A percentile compares a stretch with the other conserved stretches of the same genome.
These are phyloP conservation scores for Ascochyta koolunga DNA, from an alignment of 2,329 filamentous ascomycete genomes.

Conservation along the genomic window DNA sequence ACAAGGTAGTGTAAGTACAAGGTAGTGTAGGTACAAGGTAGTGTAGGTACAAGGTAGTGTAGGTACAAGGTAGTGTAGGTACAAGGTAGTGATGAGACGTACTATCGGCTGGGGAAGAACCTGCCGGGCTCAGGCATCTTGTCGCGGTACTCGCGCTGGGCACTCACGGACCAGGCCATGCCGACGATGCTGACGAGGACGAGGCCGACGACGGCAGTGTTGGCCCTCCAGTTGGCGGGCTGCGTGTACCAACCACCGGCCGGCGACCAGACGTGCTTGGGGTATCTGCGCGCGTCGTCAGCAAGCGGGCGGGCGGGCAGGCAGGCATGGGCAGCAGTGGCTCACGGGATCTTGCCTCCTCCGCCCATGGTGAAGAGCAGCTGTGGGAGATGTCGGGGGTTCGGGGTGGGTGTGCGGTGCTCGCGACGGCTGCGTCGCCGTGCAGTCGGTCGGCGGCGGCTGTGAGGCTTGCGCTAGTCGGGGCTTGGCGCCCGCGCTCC, in stretches of 20 bases:
- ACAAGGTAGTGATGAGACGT: constrained; percentile 49
- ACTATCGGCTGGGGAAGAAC: constrained; percentile 88
- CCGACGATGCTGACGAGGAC: constrained; percentile 72
- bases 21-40: background rate
- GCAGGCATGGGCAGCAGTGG: constrained; percentile 18
- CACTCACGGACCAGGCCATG: constrained; percentile 73
- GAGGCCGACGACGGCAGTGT: constrained; percentile 78
- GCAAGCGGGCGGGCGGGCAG: constrained; percentile 1
- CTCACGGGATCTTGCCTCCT: constrained; percentile 76
- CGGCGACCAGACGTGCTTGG: constrained; percentile 99
- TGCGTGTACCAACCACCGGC: constrained; percentile 97
- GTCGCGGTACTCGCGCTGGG: constrained; percentile 73
- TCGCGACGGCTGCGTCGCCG: background rate
- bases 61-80: no score
- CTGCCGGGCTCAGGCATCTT: constrained; percentile 76
- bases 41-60: background rate
- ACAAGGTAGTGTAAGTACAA: constrained; percentile 6
- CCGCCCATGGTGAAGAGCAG: constrained; percentile 66
- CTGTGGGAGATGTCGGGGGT: constrained; percentile 23
- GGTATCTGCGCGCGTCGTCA: constrained; percentile 68
- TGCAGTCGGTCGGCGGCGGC: constrained; percentile 6
- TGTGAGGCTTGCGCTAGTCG: constrained; percentile 1
- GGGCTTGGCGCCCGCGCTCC: constrained; percentile 8
- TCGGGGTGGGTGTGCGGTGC: constrained; percentile 5
- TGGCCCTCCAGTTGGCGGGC: constrained; percentile 91